Evolutionary conservation across 106 monocot species (phyloP), one percentile per base, ranked within the genome.

Genomic region (Apostasia ramifera): DNA sequence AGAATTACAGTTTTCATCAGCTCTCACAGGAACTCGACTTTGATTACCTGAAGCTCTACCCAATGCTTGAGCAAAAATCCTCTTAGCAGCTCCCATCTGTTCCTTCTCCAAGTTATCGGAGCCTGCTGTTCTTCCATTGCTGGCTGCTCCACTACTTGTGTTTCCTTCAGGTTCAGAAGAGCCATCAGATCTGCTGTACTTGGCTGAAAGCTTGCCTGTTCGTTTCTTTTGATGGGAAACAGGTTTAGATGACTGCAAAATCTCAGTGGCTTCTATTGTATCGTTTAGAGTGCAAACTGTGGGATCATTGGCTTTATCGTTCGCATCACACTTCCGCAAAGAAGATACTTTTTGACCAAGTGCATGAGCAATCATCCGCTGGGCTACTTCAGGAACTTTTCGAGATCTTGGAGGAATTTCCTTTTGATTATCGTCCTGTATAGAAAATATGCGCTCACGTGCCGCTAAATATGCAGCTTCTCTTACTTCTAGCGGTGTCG

Each of bases 361-460:
- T 74, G 95, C 91, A 77, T 95, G 95, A 13, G 88, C 88, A 70
- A 95, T 95, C 95, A 95, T 95, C 59, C 95, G 63, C 41, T 70
- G 85, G 70, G 95, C 95, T 66, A 88, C 91, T 40, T 74, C 80
- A 52, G 95, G 91, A 68, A 83, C 75, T 45, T 73, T 81, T 8
- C 85, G 74, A 13, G 88, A 75, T 53, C 82, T 95, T 37, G 83
- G 73, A 52, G 4, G 61, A 15, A 67, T 56, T 69, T 85, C 80
- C 67, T 77, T 80, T 70, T 72, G 59, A 61, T 80, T 69, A 56
- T 47, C 45, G 14, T 68, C 45, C 15, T 85, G 64, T 42, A 71
- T n/a, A 44, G 91, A 73, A 68, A 95, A 95, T 44, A 95, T 95
- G 1, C 95, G 82, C 51, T 81, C 78, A 8, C 95, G 88, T 66